Percentiles rank a stretch among this genome's conserved stretches.
These are phyloP conservation scores for Hypoxylon perforatum DNA, from an alignment of 495 filamentous ascomycete genomes.

Conservation along the genomic window DNA sequence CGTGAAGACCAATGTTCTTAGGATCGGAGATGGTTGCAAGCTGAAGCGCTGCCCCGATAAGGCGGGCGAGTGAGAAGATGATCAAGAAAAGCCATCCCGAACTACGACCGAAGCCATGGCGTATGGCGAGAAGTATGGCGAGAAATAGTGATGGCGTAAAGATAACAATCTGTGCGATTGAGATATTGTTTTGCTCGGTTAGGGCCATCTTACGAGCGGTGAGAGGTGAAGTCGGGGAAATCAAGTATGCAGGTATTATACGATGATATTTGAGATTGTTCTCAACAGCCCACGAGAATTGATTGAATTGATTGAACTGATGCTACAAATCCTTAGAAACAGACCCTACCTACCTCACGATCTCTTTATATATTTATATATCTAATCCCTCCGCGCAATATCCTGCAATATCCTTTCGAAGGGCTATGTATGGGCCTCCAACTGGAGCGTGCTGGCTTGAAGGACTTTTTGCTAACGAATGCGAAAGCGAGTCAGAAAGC, in stretches of 20 bases:
- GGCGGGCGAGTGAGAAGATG: slow-evolving; percentile 49
- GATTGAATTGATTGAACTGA: neutral
- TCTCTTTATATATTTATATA: slow-evolving; percentile 9
- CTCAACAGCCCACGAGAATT: neutral
- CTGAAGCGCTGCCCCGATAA: slow-evolving; percentile 47
- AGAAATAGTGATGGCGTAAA: slow-evolving; percentile 43
- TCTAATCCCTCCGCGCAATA: neutral
- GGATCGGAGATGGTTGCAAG: slow-evolving; percentile 51
- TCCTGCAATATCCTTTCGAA: neutral
- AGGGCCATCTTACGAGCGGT: slow-evolving; percentile 32
- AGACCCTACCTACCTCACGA: neutral
- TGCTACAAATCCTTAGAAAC: neutral
- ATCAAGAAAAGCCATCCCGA: slow-evolving; percentile 49
- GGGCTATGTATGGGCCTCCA: neutral
- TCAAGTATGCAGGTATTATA: neutral
- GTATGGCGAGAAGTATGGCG: slow-evolving; percentile 43
- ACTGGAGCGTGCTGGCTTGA: neutral
- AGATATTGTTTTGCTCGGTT: slow-evolving; percentile 44
- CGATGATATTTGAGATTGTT: neutral
- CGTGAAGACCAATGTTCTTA: slow-evolving; percentile 38
- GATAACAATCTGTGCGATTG: slow-evolving; percentile 49
- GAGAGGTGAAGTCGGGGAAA: neutral
- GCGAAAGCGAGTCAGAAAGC: slow-evolving; percentile 18
- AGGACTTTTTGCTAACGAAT: slow-evolving; percentile 16
- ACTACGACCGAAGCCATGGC: slow-evolving; percentile 49